These are phyloP conservation scores for Colletotrichum zoysiae DNA, from an alignment of 2,329 filamentous ascomycete species.

Conservation along the genomic window DNA sequence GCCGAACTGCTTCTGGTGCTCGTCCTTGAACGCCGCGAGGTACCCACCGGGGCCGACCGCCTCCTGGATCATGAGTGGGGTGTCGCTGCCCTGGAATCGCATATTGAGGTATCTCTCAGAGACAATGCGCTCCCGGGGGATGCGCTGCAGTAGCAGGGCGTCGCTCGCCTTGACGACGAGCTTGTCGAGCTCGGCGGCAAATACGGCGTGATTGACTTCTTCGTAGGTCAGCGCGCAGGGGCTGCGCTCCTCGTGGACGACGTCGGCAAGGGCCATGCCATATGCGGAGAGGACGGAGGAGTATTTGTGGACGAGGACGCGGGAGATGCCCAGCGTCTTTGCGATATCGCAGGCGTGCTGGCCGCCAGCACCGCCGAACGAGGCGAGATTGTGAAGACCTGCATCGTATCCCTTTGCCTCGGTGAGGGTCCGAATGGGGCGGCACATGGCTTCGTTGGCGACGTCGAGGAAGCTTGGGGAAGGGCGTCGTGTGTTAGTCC, in stretches of 20 bases:
- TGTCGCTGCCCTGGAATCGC: constrained; percentile 59
- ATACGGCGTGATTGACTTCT: constrained; percentile 35
- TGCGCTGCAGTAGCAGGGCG: constrained; percentile 51
- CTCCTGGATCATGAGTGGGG: constrained; percentile 55
- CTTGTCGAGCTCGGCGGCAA: constrained; percentile 45
- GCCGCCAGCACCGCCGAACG: constrained; percentile 50
- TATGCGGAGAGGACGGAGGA: constrained; percentile 54
- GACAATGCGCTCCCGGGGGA: constrained; percentile 25
- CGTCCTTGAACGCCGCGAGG: constrained; percentile 52
- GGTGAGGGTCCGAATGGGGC: constrained; percentile 52
- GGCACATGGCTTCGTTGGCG: constrained; percentile 53
- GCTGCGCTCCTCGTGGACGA: constrained; percentile 51
- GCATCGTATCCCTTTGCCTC: constrained; percentile 53
- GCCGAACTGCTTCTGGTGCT: constrained; percentile 57
- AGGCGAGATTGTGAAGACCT: constrained; percentile 52
- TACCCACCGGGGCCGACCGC: constrained; percentile 42
- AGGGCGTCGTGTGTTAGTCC: neutral
- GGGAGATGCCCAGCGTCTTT: constrained; percentile 51
- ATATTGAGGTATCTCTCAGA: constrained; percentile 58
- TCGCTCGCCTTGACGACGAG: constrained; percentile 50
- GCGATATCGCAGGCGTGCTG: constrained; percentile 59
- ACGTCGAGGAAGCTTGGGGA: constrained; percentile 50
- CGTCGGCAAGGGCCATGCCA: constrained; percentile 56
- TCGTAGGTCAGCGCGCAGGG: constrained; percentile 47
- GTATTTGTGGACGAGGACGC: constrained; percentile 54